Evolutionary conservation across 2,329 filamentous ascomycete species (phyloP).

Genomic region (Venturiaceae sp.): DNA sequence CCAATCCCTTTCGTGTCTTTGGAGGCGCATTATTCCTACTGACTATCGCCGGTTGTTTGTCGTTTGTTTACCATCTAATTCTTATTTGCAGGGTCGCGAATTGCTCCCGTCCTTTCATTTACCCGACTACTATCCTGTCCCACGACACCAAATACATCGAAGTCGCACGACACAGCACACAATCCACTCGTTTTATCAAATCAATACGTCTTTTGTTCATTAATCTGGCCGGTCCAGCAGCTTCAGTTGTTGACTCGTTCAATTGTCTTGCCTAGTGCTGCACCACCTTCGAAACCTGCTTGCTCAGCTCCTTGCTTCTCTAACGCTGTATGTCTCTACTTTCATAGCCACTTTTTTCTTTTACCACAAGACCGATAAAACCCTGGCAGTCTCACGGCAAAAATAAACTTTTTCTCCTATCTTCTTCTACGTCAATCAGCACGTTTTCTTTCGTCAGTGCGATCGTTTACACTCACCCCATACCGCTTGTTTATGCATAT

Average conservation of each 20-base stretch:
- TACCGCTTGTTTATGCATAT: not conserved
- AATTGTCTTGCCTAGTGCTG: not conserved
- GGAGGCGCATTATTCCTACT: not conserved
- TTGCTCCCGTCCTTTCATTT: constrained; percentile 2
- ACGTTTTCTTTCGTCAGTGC: not conserved
- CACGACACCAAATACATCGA: not conserved
- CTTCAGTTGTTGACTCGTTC: not conserved
- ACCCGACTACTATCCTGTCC: not conserved
- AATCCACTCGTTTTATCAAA: not conserved
- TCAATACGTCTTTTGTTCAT: not conserved
- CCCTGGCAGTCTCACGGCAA: not conserved
- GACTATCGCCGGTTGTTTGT: too few relatives aligned
- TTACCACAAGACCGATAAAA: not conserved
- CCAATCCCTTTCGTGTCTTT: not conserved
- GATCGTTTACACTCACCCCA: not conserved
- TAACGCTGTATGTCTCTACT: not conserved
- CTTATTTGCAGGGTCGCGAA: not conserved
- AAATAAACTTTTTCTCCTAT: not conserved
- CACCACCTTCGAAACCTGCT: not conserved
- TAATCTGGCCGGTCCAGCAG: not conserved
- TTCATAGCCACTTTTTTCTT: not conserved
- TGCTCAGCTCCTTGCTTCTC: constrained; percentile 1
- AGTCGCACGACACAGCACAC: not conserved
- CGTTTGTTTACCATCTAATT: not conserved
- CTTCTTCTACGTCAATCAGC: not conserved